Conservation (phyloP, 176 grass and related monocot genomes). For the Olyra latifolia region DNA sequence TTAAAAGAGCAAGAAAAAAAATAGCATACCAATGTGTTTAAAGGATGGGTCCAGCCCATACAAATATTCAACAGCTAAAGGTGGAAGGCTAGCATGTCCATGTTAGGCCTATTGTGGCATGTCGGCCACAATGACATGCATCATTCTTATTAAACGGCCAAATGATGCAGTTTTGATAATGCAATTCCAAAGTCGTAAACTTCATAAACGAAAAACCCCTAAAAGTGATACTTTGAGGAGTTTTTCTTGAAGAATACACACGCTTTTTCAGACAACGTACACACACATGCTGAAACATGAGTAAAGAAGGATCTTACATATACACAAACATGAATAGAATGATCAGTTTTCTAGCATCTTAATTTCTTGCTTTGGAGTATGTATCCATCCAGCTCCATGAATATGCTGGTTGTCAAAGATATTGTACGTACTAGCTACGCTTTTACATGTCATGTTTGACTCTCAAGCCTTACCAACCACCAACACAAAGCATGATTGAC, state of each 20-base stretch:
- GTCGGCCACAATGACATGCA: conserved; percentile 29
- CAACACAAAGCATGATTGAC: background rate
- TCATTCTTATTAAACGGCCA: background rate
- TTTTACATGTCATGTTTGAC: conserved; percentile 16
- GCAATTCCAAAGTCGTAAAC: background rate
- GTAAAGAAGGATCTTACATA: conserved; percentile 4
- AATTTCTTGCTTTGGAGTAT: background rate
- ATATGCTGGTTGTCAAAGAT: no score
- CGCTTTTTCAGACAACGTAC: background rate
- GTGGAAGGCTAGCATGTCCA: background rate
- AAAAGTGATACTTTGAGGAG: background rate
- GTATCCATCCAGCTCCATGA: no score
- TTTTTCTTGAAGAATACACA: background rate
- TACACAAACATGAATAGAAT: background rate
- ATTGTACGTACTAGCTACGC: background rate
- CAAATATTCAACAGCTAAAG: conserved; percentile 4
- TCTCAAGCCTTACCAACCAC: conserved; percentile 25
- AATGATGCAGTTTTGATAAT: background rate
- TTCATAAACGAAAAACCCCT: no score
- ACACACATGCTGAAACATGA: conserved; percentile 17
- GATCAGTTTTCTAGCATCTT: background rate
- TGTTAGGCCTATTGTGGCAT: conserved; percentile 33
- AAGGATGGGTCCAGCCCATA: background rate
- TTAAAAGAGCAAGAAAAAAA: background rate
- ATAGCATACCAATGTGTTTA: background rate